Percentiles rank a stretch among this genome's conserved stretches.
Evolutionary conservation across 129 eudicot species (phyloP).

Genomic region (Flaveria brownii): DNA sequence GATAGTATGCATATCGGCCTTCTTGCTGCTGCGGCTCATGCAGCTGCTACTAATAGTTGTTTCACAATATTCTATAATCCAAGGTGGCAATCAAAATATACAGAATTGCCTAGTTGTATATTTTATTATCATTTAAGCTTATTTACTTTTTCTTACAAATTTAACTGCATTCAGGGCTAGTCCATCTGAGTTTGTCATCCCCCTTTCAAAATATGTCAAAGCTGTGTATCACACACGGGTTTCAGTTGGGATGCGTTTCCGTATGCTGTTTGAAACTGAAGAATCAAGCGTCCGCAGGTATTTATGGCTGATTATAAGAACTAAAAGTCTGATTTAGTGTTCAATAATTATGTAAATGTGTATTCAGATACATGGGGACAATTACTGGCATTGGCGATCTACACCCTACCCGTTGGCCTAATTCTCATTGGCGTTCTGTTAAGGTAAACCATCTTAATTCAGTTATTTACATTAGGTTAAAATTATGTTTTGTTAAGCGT

Average conservation of each 20-base stretch:
- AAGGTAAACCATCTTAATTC: slow-evolving; percentile 48
- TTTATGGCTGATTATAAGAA: neutral
- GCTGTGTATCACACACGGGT: slow-evolving; percentile 94
- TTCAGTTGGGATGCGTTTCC: slow-evolving; percentile 98
- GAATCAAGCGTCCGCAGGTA: slow-evolving; percentile 99
- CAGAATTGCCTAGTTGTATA: neutral
- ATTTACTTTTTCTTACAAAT: slow-evolving; percentile 26
- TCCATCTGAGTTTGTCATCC: slow-evolving; percentile 93
- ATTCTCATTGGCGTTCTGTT: slow-evolving; percentile 99
- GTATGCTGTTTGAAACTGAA: slow-evolving; percentile 98
- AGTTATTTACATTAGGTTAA: neutral
- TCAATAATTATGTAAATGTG: neutral
- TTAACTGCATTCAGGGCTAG: slow-evolving; percentile 71
- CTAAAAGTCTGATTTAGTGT: neutral
- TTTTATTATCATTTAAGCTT: neutral
- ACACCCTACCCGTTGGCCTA: slow-evolving; percentile 94
- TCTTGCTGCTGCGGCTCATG: slow-evolving; percentile 99
- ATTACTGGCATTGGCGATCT: slow-evolving; percentile 91
- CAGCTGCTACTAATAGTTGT: slow-evolving; percentile 91
- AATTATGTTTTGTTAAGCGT: neutral
- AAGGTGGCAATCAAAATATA: slow-evolving; percentile 45
- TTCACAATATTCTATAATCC: slow-evolving; percentile 91
- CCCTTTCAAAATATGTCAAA: slow-evolving; percentile 85
- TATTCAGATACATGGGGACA: slow-evolving; percentile 90
- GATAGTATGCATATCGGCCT: slow-evolving; percentile 99